These are phyloP conservation scores for Periconia macrospinosa DNA, from an alignment of 2,329 filamentous ascomycete species.

Conservation along the genomic window DNA sequence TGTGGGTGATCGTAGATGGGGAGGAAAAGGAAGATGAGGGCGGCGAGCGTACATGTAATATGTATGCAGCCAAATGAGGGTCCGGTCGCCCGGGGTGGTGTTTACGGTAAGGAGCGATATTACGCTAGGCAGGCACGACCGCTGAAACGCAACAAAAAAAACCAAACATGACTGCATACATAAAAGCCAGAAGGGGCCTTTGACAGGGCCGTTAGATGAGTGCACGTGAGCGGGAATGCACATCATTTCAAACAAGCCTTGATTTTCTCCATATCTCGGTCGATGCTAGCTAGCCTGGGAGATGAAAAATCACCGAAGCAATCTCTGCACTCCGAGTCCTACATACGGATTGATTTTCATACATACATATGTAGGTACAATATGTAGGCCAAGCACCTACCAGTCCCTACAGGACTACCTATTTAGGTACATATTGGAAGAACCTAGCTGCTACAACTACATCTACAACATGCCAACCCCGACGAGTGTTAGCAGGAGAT, in stretches of 20 bases:
- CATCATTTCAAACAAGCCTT: not conserved
- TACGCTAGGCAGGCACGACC: slow-evolving; percentile 15
- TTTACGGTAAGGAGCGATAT: slow-evolving; percentile 1
- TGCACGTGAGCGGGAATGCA: not conserved
- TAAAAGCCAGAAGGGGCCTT: too few relatives aligned
- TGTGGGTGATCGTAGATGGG: slow-evolving; percentile 21
- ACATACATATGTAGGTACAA: too few relatives aligned
- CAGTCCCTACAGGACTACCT: too few relatives aligned
- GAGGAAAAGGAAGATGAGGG: slow-evolving; percentile 8
- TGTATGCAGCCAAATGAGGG: slow-evolving; percentile 1
- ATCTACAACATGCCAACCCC: too few relatives aligned
- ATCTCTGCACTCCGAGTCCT: not conserved
- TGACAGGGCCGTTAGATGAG: not conserved
- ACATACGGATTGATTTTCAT: too few relatives aligned
- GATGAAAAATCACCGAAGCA: not conserved
- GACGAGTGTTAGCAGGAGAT: too few relatives aligned
- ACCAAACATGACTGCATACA: not conserved
- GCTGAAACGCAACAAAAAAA: slow-evolving; percentile 9
- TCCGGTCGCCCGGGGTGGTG: not conserved
- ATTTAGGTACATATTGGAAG: too few relatives aligned
- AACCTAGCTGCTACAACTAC: too few relatives aligned
- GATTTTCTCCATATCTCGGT: not conserved
- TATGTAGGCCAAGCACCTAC: too few relatives aligned
- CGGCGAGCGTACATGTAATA: slow-evolving; percentile 12
- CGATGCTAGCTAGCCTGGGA: not conserved